phyloP scores from a whole-genome alignment of 768 basidiomycete species.

The Trametes cinnabarina region DNA sequence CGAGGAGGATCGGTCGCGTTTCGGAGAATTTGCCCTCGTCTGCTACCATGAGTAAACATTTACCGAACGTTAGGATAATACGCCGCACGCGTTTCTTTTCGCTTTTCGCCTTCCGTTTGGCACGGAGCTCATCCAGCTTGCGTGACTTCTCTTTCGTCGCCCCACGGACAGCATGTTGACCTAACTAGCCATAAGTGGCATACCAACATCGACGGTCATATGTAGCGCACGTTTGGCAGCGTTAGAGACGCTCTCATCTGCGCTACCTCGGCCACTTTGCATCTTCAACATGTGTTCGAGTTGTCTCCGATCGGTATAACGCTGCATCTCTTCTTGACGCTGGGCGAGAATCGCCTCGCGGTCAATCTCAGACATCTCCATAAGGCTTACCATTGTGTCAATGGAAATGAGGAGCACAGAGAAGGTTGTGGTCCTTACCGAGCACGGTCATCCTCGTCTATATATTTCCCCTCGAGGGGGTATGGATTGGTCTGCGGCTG shows the following conservation, averaged over 20 bases:
- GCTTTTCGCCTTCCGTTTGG: slow-evolving; percentile 82
- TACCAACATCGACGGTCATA: no score
- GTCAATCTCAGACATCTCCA: slow-evolving; percentile 81
- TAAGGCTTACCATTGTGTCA: slow-evolving; percentile 48
- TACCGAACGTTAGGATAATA: not conserved
- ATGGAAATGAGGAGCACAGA: not conserved
- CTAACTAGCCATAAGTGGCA: slow-evolving; percentile 34
- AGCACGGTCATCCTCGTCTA: slow-evolving; percentile 78
- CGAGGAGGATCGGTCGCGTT: slow-evolving; percentile 72
- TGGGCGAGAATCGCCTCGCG: slow-evolving; percentile 83
- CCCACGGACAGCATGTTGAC: slow-evolving; percentile 71
- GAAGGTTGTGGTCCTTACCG: slow-evolving; percentile 48
- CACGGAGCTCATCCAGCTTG: slow-evolving; percentile 83
- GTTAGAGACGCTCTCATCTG: slow-evolving; percentile 61
- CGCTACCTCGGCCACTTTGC: slow-evolving; percentile 48
- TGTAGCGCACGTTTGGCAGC: slow-evolving; percentile 72
- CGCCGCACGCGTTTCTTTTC: slow-evolving; percentile 75
- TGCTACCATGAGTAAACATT: slow-evolving; percentile 28
- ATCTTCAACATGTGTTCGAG: slow-evolving; percentile 73
- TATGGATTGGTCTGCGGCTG: slow-evolving; percentile 63
- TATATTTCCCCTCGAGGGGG: slow-evolving; percentile 89
- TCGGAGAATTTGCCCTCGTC: slow-evolving; percentile 54
- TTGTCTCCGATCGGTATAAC: slow-evolving; percentile 64
- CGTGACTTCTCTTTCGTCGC: slow-evolving; percentile 77
- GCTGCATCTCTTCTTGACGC: slow-evolving; percentile 79